A percentile compares a stretch with the other conserved stretches of the same genome.
Evolutionary conservation across 176 grass and related monocot species (phyloP).

Genomic region (Eleusine coracana): DNA sequence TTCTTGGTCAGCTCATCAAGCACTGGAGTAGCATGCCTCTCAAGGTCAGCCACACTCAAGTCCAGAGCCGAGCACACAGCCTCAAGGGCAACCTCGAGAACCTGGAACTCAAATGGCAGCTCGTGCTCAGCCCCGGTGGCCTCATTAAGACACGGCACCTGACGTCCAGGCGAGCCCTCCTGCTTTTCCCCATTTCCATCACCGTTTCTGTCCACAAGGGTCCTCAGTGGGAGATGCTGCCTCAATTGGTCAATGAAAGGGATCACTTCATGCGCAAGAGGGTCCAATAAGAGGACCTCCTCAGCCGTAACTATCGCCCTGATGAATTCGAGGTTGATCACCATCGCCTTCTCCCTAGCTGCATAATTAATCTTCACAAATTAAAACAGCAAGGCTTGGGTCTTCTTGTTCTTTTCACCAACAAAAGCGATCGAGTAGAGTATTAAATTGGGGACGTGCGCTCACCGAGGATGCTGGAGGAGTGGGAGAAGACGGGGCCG

Average conservation of each 20-base stretch:
- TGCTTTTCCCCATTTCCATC: slow-evolving; percentile 38
- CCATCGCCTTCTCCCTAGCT: slow-evolving; percentile 96
- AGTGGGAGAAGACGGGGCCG: slow-evolving; percentile 90
- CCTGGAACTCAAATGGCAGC: slow-evolving; percentile 96
- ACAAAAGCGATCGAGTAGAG: neutral
- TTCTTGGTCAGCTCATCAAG: slow-evolving; percentile 92
- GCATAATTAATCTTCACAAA: slow-evolving; percentile 38
- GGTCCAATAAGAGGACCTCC: slow-evolving; percentile 87
- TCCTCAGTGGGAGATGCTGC: slow-evolving; percentile 68
- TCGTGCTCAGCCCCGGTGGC: slow-evolving; percentile 63
- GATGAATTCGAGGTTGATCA: slow-evolving; percentile 94
- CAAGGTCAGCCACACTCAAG: slow-evolving; percentile 64
- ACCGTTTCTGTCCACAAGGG: slow-evolving; percentile 41
- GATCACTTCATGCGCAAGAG: slow-evolving; percentile 66
- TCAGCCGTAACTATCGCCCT: slow-evolving; percentile 91
- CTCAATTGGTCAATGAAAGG: slow-evolving; percentile 92
- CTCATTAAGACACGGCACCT: slow-evolving; percentile 48
- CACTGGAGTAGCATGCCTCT: slow-evolving; percentile 79
- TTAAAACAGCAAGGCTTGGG: neutral
- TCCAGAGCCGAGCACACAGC: slow-evolving; percentile 69
- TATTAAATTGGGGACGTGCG: neutral
- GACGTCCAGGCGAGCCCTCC: slow-evolving; percentile 34
- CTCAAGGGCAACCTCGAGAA: slow-evolving; percentile 88
- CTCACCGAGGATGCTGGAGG: slow-evolving; percentile 95
- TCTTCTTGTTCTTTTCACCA: slow-evolving; percentile 10